phyloP scores from a whole-genome alignment of 176 grass and related monocot genomes.

The Oryza nivara region DNA sequence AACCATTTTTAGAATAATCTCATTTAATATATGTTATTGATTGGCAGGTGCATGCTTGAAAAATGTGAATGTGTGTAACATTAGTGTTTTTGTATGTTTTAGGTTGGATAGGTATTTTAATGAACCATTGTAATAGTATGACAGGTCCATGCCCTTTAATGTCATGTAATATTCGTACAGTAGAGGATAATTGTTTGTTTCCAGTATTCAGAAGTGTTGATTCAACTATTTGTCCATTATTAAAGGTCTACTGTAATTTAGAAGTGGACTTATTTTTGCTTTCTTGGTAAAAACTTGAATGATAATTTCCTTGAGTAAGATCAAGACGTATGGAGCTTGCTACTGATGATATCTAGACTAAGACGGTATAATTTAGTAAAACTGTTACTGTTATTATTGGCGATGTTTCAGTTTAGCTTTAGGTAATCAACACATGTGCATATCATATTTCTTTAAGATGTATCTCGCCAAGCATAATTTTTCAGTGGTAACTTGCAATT shows the following conservation, averaged over 20 bases:
- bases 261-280: too few species aligned
- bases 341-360: too few species aligned
- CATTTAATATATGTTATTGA: conserved; percentile 17
- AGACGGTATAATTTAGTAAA: too few species aligned
- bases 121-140: background rate
- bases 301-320: too few species aligned
- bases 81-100: conserved; percentile 4
- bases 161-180: background rate
- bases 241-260: too few species aligned
- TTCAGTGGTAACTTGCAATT: background rate
- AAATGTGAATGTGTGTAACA: background rate
- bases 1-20: conserved; percentile 10
- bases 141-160: background rate
- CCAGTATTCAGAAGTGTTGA: background rate
- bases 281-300: too few species aligned
- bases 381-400: too few species aligned
- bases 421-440: background rate
- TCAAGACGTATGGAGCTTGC: too few species aligned
- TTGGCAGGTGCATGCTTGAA: conserved; percentile 38
- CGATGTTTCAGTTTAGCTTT: background rate
- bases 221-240: background rate
- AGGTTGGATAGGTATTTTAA: background rate
- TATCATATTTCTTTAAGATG: conserved; percentile 11
- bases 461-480: background rate
- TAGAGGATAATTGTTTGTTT: conserved; percentile 10